Conservation (phyloP, 2,329 filamentous ascomycete species). For the Trematosphaeria pertusa region DNA sequence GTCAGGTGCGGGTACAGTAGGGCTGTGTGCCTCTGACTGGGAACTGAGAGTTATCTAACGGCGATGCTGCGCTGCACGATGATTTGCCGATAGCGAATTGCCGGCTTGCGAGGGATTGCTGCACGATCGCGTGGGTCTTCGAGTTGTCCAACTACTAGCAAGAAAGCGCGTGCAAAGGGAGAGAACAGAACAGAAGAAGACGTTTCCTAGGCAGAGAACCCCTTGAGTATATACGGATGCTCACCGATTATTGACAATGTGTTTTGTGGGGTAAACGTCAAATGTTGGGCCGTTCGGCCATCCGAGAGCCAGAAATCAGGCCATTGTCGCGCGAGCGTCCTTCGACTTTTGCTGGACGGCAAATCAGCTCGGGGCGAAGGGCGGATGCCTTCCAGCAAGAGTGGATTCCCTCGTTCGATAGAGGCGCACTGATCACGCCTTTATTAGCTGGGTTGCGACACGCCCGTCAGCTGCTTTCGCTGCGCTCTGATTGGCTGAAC, state of each 20-base stretch:
- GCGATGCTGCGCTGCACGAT: background rate
- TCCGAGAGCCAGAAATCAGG: constrained; percentile 10
- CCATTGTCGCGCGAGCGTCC: constrained; percentile 22
- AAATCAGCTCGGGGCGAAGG: constrained; percentile 6
- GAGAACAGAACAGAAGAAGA: background rate
- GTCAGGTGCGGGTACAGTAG: background rate
- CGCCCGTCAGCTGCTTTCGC: constrained; percentile 1
- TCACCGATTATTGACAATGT: background rate
- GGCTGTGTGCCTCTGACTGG: constrained; percentile 1
- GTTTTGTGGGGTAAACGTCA: constrained; percentile 12
- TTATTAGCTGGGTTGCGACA: constrained; percentile 7
- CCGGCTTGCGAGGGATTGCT: background rate
- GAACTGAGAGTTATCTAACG: background rate
- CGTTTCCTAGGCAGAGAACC: no score
- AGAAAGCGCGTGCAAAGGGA: no score
- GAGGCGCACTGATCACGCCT: constrained; percentile 17
- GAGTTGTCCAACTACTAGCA: no score
- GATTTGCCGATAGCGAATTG: constrained; percentile 1
- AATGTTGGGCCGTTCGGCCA: background rate
- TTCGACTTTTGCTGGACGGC: constrained; percentile 4
- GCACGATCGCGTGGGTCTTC: background rate
- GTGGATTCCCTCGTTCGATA: constrained; percentile 3
- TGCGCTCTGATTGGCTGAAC: constrained; percentile 5
- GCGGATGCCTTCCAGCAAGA: background rate
- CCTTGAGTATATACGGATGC: background rate